Evolutionary conservation across 1,284 basidiomycete species (phyloP), one percentile per base, ranked within the genome.

Genomic region (Fomitopsis palustris): DNA sequence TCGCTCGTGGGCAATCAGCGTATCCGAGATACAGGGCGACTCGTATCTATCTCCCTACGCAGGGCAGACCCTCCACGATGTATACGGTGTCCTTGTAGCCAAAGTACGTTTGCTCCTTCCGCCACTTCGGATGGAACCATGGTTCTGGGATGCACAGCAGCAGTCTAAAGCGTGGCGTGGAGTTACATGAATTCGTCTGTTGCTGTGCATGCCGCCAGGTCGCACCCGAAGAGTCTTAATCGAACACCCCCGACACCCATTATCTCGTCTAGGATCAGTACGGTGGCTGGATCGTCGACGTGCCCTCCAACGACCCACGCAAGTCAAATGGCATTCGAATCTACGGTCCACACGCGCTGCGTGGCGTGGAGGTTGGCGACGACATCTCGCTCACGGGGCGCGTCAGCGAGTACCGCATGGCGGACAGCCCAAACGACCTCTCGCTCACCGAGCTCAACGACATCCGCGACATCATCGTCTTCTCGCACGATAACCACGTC

Each of bases 201-300:
- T 23, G 17, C 21, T 38, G 17, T 23, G 23, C 27, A n/a, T 14
- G 16, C 16, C 4, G 7, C 25, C 25, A 17, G 16, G 37, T 39
- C 8, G 35, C 33, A n/a, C 27, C 53, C 53, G 17, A 42, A 23
- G 53, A 12, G 17, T 4, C 17, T 3, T n/a, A 39, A 25, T 29
- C 21, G 41, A 47, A 9, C 25, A 29, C 12, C 45, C 4, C 12
- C 10, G 35, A 37, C 35, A 3, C 10, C 23, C 31, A 25, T 16
- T 16, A 9, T 35, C 27, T 42, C 27, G 21, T 10, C n/a, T n/a
- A 86, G 81, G 75, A 75, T 12, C 70, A 74, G 14, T 77, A 70
- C 58, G 84, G 84, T 1, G 82, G 85, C 63, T 87, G 80, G 71
- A 73, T 87, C n/a, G 67, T 72, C 29, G 82, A 80, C 21, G 76